phyloP scores from a whole-genome alignment of 208 protist genomes.

The Naegleria fowleri region DNA sequence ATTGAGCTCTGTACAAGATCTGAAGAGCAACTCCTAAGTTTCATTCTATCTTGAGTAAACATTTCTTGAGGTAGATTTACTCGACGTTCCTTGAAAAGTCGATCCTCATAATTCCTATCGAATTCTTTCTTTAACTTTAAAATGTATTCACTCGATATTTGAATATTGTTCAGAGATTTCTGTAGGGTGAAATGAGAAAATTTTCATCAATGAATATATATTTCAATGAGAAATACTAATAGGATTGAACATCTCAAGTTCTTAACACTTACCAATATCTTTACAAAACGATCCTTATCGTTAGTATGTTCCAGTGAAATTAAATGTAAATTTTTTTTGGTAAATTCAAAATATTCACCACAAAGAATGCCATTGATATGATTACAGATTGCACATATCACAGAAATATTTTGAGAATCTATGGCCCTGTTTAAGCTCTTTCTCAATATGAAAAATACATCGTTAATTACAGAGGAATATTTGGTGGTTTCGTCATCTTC shows the following conservation, averaged over 20 bases:
- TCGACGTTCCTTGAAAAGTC: neutral
- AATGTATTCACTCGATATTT: slow-evolving; percentile 4
- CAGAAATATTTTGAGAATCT: neutral
- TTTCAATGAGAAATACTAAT: no score
- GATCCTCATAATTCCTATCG: neutral
- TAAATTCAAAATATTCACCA: neutral
- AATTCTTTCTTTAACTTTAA: slow-evolving; percentile 10
- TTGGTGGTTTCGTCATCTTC: neutral
- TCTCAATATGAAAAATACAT: slow-evolving; percentile 18
- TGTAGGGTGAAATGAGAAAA: neutral
- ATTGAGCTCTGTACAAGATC: neutral
- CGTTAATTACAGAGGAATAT: neutral
- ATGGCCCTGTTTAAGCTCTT: neutral
- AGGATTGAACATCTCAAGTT: neutral
- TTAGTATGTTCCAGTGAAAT: neutral
- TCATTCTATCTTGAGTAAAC: neutral
- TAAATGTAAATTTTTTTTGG: neutral
- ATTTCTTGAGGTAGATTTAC: neutral
- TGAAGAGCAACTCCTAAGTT: neutral
- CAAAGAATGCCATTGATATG: neutral
- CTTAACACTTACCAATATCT: neutral
- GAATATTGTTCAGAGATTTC: neutral
- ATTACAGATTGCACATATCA: neutral
- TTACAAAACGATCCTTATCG: neutral
- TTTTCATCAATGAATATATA: no score